phyloP scores from a whole-genome alignment of 495 filamentous ascomycete genomes.

The Saxophila tyrrhenica region DNA sequence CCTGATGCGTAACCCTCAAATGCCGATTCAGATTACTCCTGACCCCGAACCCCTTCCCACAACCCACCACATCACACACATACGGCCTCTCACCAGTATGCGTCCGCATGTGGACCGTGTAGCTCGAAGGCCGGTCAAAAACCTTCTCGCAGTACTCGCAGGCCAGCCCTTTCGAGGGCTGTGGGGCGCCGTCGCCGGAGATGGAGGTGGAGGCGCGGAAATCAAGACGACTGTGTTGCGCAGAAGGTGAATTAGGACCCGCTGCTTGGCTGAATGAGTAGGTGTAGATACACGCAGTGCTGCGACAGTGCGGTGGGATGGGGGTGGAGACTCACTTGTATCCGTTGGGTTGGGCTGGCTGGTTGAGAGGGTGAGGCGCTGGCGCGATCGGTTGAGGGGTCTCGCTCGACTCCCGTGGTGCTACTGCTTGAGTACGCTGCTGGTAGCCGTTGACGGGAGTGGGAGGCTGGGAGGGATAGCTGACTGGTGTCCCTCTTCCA shows the following conservation, averaged over 20 bases:
- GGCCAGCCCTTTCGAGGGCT: background rate
- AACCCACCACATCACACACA: background rate
- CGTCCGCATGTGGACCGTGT: background rate
- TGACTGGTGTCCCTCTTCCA: slow-evolving; percentile 5
- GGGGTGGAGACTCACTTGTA: background rate
- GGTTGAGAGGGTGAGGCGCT: background rate
- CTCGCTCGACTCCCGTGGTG: background rate
- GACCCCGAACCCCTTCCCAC: background rate
- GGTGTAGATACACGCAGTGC: background rate
- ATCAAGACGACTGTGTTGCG: background rate
- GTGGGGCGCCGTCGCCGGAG: background rate
- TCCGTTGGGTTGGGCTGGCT: background rate
- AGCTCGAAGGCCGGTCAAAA: background rate
- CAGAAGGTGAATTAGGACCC: background rate
- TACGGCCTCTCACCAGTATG: background rate
- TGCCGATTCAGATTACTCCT: background rate
- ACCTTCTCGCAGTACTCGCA: background rate
- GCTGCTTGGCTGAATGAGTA: background rate
- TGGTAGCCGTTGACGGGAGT: slow-evolving; percentile 15
- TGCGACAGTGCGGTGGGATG: background rate
- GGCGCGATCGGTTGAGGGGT: slow-evolving; percentile 10
- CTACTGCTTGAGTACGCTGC: background rate
- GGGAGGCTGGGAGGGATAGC: slow-evolving; percentile 6
- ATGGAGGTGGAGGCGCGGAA: background rate
- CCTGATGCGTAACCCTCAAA: background rate